Base-by-base conservation (phyloP, 441 rosid genomes). In the Biscutella laevigata region DNA sequence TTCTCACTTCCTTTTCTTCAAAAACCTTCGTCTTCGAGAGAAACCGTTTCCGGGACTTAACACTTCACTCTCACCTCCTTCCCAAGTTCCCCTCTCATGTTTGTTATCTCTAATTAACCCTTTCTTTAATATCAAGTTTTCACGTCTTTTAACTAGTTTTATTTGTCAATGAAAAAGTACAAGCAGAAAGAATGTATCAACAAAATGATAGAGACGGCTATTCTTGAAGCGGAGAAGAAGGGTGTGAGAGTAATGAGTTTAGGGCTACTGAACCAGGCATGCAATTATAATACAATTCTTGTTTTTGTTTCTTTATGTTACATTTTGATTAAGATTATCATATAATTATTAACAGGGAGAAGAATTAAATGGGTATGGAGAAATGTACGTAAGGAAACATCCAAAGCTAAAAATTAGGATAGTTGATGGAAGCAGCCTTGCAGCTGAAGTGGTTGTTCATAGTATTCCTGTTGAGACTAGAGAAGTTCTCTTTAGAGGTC, bases 181-280 rank as follows among this genome's bases (percentile, higher is more conserved):
- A 49, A 62, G 54, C 56, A 63, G 17, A 57, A 59, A 30, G 61
- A 60, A 44, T 34, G 47, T 11, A 75, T 78, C 60, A 72, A 74
- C 35, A 61, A 61, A 58, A 34, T 72, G 61, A 77, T 81, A 48
- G 86, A 76, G 42, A 64, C 48, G 15, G 77, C 86, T 45, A 72
- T 84, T 50, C 24, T 69, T 50, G 77, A 78, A 34, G 92, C 83
- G 13, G 77, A 79, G 2, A 39, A 61, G 28, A 75, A 62, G 13
- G 88, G 78, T 28, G 78, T 64, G 42, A 75, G 60, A 54, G 82
- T 77, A 13, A 15, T 84, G 16, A 70, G 72, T 48, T 57, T 84
- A 12, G 92, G 92, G 20, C 77, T 81, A 26, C 36, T 77, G 32
- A 84, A 81, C 58, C 88, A 83, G 87, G 87, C 41, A 63, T 59